These are phyloP conservation scores for Lonicera japonica DNA, from an alignment of 129 eudicot species.

Conservation along the genomic window DNA sequence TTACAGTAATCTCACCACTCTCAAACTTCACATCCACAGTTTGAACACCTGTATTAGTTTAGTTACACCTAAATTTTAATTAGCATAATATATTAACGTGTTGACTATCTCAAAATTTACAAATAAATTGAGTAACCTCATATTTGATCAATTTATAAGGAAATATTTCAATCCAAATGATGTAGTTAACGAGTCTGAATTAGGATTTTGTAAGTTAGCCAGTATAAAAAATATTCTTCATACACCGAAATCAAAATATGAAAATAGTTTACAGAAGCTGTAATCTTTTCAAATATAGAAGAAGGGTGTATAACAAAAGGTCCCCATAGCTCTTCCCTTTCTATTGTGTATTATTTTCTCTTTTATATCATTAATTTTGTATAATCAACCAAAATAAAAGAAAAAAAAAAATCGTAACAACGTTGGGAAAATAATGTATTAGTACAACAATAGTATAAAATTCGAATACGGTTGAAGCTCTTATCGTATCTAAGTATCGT, in stretches of 20 bases:
- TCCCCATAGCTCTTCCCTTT: no score
- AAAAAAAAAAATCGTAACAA: no score
- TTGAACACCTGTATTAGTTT: slow-evolving; percentile 56
- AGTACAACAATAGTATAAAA: background rate
- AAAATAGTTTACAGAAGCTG: no score
- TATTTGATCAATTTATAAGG: background rate
- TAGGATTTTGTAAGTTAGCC: no score
- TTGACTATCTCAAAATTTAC: background rate
- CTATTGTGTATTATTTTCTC: no score
- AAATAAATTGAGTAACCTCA: background rate
- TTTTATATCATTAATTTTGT: no score
- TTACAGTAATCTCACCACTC: slow-evolving; percentile 64
- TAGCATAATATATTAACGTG: background rate
- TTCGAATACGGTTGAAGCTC: background rate
- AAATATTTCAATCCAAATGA: background rate
- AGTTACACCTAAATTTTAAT: background rate
- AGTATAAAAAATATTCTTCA: no score
- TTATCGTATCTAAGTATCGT: background rate
- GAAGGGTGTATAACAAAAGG: no score
- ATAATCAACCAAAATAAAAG: no score
- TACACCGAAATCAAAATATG: no score
- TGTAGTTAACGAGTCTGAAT: background rate
- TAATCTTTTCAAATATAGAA: no score
- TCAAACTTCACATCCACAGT: slow-evolving; percentile 65
- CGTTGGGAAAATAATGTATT: no score